A percentile compares a stretch with the other conserved stretches of the same genome.
phyloP scores from a whole-genome alignment of 2,329 filamentous ascomycete genomes.

The Dactylonectria macrodidyma region DNA sequence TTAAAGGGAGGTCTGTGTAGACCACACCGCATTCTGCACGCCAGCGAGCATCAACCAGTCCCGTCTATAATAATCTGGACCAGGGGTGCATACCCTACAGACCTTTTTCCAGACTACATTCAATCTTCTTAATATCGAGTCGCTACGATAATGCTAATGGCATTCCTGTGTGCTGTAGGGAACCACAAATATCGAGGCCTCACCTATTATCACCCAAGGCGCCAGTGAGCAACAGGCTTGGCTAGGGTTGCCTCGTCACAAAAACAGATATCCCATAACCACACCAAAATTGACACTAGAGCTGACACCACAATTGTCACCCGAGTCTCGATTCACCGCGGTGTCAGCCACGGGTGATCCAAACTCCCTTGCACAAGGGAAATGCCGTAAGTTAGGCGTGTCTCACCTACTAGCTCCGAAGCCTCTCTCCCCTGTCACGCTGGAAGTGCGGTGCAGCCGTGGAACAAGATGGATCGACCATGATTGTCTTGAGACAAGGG shows the following conservation, averaged over 20 bases:
- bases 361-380: conserved; percentile 27
- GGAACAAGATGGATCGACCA: conserved; percentile 21
- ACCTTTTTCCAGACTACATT: neutral
- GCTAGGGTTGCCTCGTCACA: neutral
- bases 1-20: neutral
- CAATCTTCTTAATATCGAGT: neutral
- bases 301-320: conserved; percentile 3
- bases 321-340: conserved; percentile 20
- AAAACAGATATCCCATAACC: neutral
- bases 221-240: neutral
- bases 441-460: conserved; percentile 16
- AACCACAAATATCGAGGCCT: neutral
- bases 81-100: neutral
- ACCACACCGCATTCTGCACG: neutral
- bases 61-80: neutral
- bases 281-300: neutral
- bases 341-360: conserved; percentile 17
- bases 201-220: neutral
- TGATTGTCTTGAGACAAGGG: conserved; percentile 30
- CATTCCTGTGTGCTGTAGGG: neutral
- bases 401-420: conserved; percentile 21
- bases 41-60: no score
- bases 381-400: conserved; percentile 13
- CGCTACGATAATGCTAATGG: neutral
- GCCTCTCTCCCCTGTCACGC: conserved; percentile 12